phyloP scores from a whole-genome alignment of 2,329 filamentous ascomycete genomes.

The Falciphora oryzae region DNA sequence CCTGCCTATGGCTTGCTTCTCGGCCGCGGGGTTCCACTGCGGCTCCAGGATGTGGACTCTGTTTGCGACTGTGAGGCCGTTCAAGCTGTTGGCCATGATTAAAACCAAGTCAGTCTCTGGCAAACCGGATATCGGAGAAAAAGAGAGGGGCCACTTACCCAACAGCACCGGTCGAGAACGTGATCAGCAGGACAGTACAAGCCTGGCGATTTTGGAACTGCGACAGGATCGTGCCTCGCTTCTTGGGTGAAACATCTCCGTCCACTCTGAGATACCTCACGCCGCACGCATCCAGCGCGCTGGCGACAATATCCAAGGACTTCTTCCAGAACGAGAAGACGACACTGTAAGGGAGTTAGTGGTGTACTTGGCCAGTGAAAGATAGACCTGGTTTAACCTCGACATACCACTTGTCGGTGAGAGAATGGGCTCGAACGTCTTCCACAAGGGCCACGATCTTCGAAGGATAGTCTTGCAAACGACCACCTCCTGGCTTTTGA shows the following conservation, averaged over 20 bases:
- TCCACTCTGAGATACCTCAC: background rate
- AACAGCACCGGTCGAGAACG: background rate
- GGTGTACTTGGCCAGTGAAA: background rate
- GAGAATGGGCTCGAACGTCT: background rate
- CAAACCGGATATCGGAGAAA: background rate
- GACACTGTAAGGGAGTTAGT: background rate
- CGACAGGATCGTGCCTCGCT: background rate
- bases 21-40: constrained; percentile 15
- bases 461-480: background rate
- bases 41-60: constrained; percentile 15
- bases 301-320: background rate
- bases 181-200: background rate
- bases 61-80: constrained; percentile 20
- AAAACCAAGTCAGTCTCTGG: background rate
- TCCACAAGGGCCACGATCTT: background rate
- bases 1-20: constrained; percentile 15
- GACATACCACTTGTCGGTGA: background rate
- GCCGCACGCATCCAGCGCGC: background rate
- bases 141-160: background rate
- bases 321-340: constrained; percentile 2
- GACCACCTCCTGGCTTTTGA: background rate
- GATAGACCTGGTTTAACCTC: too few relatives aligned
- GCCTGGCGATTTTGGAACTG: background rate
- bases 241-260: background rate
- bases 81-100: background rate